Base-by-base conservation (phyloP, 2,329 filamentous ascomycete genomes). In the Alternaria tenuissima region DNA sequence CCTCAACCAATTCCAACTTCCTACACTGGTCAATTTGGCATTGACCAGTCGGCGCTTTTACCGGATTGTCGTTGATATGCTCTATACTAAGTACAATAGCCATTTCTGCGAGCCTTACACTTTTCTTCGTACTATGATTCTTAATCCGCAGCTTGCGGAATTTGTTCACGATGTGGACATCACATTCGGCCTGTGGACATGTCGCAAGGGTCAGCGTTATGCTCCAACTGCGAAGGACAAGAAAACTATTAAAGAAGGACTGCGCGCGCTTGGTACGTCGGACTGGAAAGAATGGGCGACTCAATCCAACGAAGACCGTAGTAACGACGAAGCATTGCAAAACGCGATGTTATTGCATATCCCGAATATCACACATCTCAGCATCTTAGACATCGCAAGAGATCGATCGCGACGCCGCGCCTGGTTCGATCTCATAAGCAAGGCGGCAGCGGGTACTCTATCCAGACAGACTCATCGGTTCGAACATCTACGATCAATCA, bases 231-330 rank as follows among this genome's bases (percentile, higher is more conserved):
- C 72, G 24, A 49, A 60, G 12, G 74, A 76, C 36, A 73, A 73
- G 32, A 68, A 69, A 51, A 57, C 60, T 6, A 63, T 76, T 11
- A 76, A 76, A 51, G 62, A 68, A n/a, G 66, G 66, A 8, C 57
- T 74, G 20, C 71, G 62, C 34, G 41, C 24, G 6, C 52, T 71
- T 1, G 54, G 62, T 18, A 63, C 70, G 8, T 62, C 70, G 0
- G 55, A 61, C 26, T 76, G 74, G 74, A 76, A 75, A 55, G 30
- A 34, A 2, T 72, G 65, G 67, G 70, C 70, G 7, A 59, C 61
- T 2, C 46, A 61, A 9, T 76, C 71, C 44, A 75, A 73, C 36
- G 47, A 63, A 11, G 24, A 39, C 0, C 8, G 52, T 11, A 42
- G 49, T 14, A 54, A 68, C 18, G 52, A 69, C 16, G 65, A 74